Evolutionary conservation across 1,284 basidiomycete species (phyloP).

Genomic region (Malassezia vespertilionis): DNA sequence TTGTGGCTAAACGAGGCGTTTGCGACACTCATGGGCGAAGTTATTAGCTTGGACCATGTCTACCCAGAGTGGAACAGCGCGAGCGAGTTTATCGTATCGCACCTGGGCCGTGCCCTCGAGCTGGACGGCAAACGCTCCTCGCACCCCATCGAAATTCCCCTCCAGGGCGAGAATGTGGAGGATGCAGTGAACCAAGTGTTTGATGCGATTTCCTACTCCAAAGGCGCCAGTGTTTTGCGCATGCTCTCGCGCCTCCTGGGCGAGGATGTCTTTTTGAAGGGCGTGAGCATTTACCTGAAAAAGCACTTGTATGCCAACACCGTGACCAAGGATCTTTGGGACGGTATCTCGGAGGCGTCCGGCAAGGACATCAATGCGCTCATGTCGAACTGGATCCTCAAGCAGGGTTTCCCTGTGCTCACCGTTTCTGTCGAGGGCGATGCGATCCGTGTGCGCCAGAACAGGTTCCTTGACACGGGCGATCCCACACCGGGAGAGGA

Average conservation of each 20-base stretch:
- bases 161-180: conserved; percentile 26
- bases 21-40: conserved; percentile 68
- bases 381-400: conserved; percentile 84
- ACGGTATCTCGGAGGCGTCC: conserved; percentile 69
- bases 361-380: conserved; percentile 65
- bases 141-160: conserved; percentile 80
- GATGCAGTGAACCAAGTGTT: conserved; percentile 30
- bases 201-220: conserved; percentile 47
- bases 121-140: conserved; percentile 80
- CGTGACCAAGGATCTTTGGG: conserved; percentile 75
- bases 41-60: conserved; percentile 63
- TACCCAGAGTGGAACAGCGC: conserved; percentile 53
- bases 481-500: conserved; percentile 61
- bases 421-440: conserved; percentile 63
- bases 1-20: conserved; percentile 60
- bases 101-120: conserved; percentile 56
- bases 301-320: conserved; percentile 68
- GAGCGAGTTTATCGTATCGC: conserved; percentile 51
- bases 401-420: conserved; percentile 64
- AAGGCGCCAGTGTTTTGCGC: conserved; percentile 58
- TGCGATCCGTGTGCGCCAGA: conserved; percentile 56
- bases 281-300: conserved; percentile 71
- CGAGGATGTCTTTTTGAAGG: conserved; percentile 57
- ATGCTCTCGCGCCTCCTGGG: conserved; percentile 74
- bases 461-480: conserved; percentile 79